These are phyloP conservation scores for Austroboletus eburneus DNA, from an alignment of 768 basidiomycete genomes.

Conservation along the genomic window DNA sequence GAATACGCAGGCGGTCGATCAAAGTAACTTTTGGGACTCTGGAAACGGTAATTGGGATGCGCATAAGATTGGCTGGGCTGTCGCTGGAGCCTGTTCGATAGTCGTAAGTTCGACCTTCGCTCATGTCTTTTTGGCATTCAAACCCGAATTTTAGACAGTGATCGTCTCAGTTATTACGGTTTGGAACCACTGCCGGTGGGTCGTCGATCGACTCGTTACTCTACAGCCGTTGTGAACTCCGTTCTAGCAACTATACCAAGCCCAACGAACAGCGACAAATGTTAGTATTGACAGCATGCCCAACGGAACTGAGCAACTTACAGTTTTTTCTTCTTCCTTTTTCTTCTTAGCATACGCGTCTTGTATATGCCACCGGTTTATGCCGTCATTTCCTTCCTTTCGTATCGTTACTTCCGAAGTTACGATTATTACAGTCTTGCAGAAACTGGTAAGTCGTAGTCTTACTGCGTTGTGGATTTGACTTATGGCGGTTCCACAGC, in stretches of 20 bases:
- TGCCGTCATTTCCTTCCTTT: slow-evolving; percentile 79
- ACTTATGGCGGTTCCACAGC: slow-evolving; percentile 35
- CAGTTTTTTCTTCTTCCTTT: too few species aligned
- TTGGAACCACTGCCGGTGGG: slow-evolving; percentile 60
- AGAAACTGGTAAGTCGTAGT: slow-evolving; percentile 40
- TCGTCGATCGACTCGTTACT: not conserved
- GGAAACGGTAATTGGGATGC: slow-evolving; percentile 53
- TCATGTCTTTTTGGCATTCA: not conserved
- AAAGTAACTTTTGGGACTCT: slow-evolving; percentile 58
- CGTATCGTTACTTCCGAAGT: slow-evolving; percentile 76
- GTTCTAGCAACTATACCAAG: slow-evolving; percentile 62
- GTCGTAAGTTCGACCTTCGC: slow-evolving; percentile 38
- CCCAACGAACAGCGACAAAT: slow-evolving; percentile 76
- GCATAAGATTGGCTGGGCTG: slow-evolving; percentile 70
- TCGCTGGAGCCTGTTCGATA: slow-evolving; percentile 58
- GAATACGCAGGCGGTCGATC: slow-evolving; percentile 49
- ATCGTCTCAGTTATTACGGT: slow-evolving; percentile 56
- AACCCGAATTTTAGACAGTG: slow-evolving; percentile 43
- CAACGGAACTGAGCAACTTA: not conserved
- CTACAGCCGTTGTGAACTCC: not conserved
- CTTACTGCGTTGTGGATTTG: slow-evolving; percentile 23
- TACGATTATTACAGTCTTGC: slow-evolving; percentile 63
- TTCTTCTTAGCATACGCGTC: slow-evolving; percentile 56
- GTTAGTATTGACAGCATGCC: slow-evolving; percentile 36
- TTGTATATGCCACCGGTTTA: slow-evolving; percentile 83